Conservation (phyloP, 2,329 filamentous ascomycete species). For the Hypoxylon sp. region DNA sequence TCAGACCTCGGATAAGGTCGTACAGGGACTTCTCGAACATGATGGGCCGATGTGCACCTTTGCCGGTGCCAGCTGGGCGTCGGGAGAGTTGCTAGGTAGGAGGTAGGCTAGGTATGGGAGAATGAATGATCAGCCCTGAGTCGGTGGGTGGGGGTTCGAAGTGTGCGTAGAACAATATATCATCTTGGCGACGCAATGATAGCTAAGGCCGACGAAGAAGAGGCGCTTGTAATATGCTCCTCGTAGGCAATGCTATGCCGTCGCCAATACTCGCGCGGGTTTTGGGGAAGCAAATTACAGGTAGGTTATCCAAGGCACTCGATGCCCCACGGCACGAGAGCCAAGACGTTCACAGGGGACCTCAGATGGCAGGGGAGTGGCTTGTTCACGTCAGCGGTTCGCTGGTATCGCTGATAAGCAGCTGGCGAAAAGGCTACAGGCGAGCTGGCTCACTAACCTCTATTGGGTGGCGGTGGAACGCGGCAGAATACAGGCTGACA, state of each 20-base stretch:
- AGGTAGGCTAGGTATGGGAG: slow-evolving; percentile 11
- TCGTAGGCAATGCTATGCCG: slow-evolving; percentile 19
- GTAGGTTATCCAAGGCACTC: no score
- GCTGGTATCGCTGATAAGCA: no score
- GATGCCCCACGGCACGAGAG: slow-evolving; percentile 12
- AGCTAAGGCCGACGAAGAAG: slow-evolving; percentile 6
- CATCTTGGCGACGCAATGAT: slow-evolving; percentile 27
- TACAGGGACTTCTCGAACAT: slow-evolving; percentile 96
- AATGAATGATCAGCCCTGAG: slow-evolving; percentile 33
- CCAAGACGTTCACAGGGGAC: no score
- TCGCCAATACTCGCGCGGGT: not conserved
- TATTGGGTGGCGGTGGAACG: not conserved
- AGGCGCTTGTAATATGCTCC: slow-evolving; percentile 1
- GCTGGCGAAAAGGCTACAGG: not conserved
- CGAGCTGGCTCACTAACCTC: not conserved
- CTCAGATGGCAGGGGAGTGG: no score
- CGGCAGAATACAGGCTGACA: slow-evolving; percentile 12
- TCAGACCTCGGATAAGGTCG: slow-evolving; percentile 95
- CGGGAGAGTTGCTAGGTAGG: no score
- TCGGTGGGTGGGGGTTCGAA: slow-evolving; percentile 16
- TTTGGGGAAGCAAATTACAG: not conserved
- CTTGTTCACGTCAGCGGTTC: slow-evolving; percentile 27
- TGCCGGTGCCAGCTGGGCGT: slow-evolving; percentile 30
- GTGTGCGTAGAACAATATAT: slow-evolving; percentile 16
- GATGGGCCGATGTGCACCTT: slow-evolving; percentile 38